Evolutionary conservation across 306 rosid species (phyloP), one percentile per base, ranked within the genome.

Genomic region (Prunus padus): DNA sequence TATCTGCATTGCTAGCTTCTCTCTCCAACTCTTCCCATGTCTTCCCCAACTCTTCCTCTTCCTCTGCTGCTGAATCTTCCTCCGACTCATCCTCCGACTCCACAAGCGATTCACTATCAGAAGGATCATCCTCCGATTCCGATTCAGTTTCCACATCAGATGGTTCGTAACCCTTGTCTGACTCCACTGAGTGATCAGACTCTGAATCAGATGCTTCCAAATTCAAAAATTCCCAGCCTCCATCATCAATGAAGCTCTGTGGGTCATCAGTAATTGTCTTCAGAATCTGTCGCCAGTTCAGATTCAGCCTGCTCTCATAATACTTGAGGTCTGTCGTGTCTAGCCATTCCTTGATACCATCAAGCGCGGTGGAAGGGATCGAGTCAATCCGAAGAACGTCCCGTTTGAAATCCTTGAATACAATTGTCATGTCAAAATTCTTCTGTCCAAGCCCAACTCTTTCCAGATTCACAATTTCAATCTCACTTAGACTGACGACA

Each of bases 361-460:
- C 97, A 11, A 95, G 97, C 13, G 98, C 79, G 26, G 92, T 84
- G 9, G 96, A 89, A 79, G 98, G 97, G 75, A 95, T 89, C 22
- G 97, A 94, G 76, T 94, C 97, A 37, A 94, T 94, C 77, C 98
- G 86, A 65, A 94, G 91, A 65, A 94, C 98, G 71, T 94, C 98
- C 59, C 84, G 79, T 84, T 92, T 94, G 65, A 94, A 94, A 84
- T 94, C 98, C 86, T 92, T 94, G 84, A 94, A 94, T 1, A 94
- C 96, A 59, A 94, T 44, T 2, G 98, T 89, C 96, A 94, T 82
- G 78, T 94, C 98, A 74, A 94, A 94, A 83, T 94, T 94, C 87
- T 94, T 94, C 91, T 94, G 98, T 79, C 98, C 98, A 77, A 94
- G 97, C 67, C 98, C 98, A 76, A 92, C 97, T 80, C 98, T 86